Evolutionary conservation across 495 filamentous ascomycete species (phyloP).

Genomic region (Penicillium argentinense): DNA sequence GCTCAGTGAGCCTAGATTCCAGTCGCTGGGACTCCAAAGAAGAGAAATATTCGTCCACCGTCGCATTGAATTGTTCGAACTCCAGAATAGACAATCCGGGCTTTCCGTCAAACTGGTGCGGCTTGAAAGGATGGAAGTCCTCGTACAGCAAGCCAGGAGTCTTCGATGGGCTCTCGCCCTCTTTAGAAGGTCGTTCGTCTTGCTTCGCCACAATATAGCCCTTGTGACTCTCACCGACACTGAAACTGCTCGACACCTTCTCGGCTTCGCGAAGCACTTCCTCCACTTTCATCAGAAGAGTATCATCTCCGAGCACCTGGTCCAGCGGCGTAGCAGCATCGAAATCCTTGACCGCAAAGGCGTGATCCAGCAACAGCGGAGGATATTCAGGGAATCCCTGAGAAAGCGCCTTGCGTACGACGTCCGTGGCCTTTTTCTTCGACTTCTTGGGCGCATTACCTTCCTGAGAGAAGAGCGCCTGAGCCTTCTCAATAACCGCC

Average conservation of each 20-base stretch:
- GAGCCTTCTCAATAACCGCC: constrained; percentile 65
- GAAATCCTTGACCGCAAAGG: constrained; percentile 65
- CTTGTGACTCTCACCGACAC: constrained; percentile 29
- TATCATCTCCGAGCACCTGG: constrained; percentile 65
- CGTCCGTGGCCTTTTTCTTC: constrained; percentile 75
- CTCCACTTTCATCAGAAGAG: constrained; percentile 62
- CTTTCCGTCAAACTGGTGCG: constrained; percentile 75
- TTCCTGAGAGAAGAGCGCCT: constrained; percentile 53
- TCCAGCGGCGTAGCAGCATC: constrained; percentile 63
- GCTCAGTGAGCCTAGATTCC: constrained; percentile 76
- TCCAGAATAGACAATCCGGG: constrained; percentile 63
- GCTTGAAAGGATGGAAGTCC: constrained; percentile 93
- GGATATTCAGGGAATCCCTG: constrained; percentile 83
- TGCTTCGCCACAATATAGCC: constrained; percentile 91
- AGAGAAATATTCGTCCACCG: constrained; percentile 95
- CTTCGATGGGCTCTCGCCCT: constrained; percentile 41
- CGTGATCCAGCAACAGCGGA: constrained; percentile 83
- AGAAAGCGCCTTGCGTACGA: constrained; percentile 74
- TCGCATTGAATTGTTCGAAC: constrained; percentile 84
- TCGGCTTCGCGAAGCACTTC: constrained; percentile 64
- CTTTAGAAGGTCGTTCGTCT: constrained; percentile 31
- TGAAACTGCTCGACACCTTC: constrained; percentile 45
- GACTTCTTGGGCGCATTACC: constrained; percentile 64
- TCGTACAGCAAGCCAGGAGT: constrained; percentile 70
- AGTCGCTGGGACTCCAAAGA: constrained; percentile 93